Evolutionary conservation across 495 filamentous ascomycete genomes (phyloP), one percentile per base, ranked within the genome.

Genomic region (Trichoderma erinaceum): DNA sequence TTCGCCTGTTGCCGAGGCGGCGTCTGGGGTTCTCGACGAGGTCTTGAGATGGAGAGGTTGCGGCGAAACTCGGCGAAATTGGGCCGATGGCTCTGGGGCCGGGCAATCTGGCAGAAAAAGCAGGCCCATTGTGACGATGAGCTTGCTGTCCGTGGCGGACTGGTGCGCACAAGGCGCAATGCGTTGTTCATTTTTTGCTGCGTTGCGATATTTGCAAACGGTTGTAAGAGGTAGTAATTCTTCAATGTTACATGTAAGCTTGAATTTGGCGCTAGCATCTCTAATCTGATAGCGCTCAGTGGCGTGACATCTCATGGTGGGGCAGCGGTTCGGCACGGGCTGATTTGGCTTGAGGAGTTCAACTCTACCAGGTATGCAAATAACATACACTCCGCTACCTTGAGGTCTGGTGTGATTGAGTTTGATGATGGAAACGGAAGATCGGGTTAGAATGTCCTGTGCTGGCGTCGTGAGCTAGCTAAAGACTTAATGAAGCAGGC

Each of bases 61-160:
- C 73, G 64, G 15, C 64, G 35, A n/a, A 65, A 46, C 3, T 41
- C 41, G 21, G 64, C 64, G 18, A 65, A 25, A 27, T 41, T 43
- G 18, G 64, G 38, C 0, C 38, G 18, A n/a, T 11, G 7, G 68
- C 69, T 69, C 68, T 70, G 71, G 3, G 72, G 66, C 8, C 58
- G 69, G 27, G 70, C 63, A 52, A 64, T 68, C 29, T 58, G 71
- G 67, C 73, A 73, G 41, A 63, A 70, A 38, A 71, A 52, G 64
- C 72, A 75, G 21, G 65, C 43, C 65, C 65, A 66, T 48, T n/a
- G 65, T 8, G 41, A 52, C 8, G 65, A 66, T 4, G 41, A 41
- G 8, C 10, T 43, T n/a, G 64, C n/a, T 13, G 35, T 12, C 56
- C 27, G 56, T 16, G 56, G 11, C 15, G 56, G 27, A 25, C 25